Evolutionary conservation across 768 basidiomycete species (phyloP).

Genomic region (Dioszegia hungarica): DNA sequence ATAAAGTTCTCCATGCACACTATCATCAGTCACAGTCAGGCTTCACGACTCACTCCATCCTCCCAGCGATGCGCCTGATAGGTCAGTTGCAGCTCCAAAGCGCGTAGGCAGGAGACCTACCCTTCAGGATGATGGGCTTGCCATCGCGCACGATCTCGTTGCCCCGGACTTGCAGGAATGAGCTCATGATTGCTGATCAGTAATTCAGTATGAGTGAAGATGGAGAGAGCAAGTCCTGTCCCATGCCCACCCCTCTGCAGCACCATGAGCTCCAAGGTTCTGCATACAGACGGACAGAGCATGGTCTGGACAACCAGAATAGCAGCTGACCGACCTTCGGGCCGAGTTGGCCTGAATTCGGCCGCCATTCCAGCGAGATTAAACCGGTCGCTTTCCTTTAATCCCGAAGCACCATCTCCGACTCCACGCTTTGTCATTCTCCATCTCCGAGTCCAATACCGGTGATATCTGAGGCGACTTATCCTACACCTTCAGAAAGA

Average conservation of each 20-base stretch:
- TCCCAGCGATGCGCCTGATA: conserved; percentile 64
- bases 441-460: too few species aligned
- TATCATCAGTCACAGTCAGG: neutral
- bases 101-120: neutral
- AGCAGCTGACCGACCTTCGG: too few species aligned
- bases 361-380: too few species aligned
- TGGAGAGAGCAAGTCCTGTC: neutral
- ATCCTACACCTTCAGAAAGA: too few species aligned
- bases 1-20: conserved; percentile 62
- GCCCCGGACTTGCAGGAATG: conserved; percentile 28
- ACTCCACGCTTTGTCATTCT: too few species aligned
- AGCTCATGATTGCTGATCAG: neutral
- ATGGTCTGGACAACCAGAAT: too few species aligned
- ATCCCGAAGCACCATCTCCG: too few species aligned
- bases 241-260: neutral
- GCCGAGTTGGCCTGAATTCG: too few species aligned
- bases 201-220: neutral
- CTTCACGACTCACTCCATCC: conserved; percentile 57
- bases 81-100: conserved; percentile 2
- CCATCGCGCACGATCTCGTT: conserved; percentile 25
- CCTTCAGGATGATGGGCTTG: conserved; percentile 37
- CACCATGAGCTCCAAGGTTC: neutral
- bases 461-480: too few species aligned
- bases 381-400: too few species aligned
- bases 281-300: too few species aligned